Evolutionary conservation across 2,329 filamentous ascomycete genomes (phyloP), one percentile per base, ranked within the genome.

Genomic region (Trichothecium roseum): DNA sequence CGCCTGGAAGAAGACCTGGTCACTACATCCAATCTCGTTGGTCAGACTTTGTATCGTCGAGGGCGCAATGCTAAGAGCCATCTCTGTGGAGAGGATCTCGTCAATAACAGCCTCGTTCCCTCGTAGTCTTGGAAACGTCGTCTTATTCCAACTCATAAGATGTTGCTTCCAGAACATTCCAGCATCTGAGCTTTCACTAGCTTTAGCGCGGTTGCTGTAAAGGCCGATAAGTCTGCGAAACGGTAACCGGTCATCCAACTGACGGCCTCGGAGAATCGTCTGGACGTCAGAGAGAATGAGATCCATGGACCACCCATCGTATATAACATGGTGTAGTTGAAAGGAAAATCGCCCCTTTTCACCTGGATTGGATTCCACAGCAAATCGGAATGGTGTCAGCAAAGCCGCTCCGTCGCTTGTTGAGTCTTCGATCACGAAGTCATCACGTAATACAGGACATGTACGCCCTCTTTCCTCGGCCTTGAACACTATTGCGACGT

Each of bases 261-360:
- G 12, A 2, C 41, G 36, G 8, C 52, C 50, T 18, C 35, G 34
- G 0, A 82, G 47, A 2, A 81, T 44, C 0, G 47, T 49, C 4
- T 70, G 64, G 4, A 94, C 59, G 51, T 94, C 85, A 18, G 69
- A 60, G 12, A 84, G 46, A 0, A 93, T 56, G 20, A 89, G 63
- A 35, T 94, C 82, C 50, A 87, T 70, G 0, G 86, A 88, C 88
- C 88, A 95, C n/a, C 87, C 88, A 54, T 95, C 88, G 50, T 94
- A 95, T 1, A 93, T 54, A 1, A 84, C 78, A 56, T 95, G 88
- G 51, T 94, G 87, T 0, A 93, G 63, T 10, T 80, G 66, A 30
- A 84, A 36, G 9, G 72, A 55, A 4, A 53, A 34, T 8, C 60
- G 45, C 17, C 15, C 18, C 18, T 22, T 18, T 12, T 15, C n/a